Evolutionary conservation across 2,329 filamentous ascomycete species (phyloP), one percentile per base, ranked within the genome.

Genomic region (Microcyclospora tardicrescens): DNA sequence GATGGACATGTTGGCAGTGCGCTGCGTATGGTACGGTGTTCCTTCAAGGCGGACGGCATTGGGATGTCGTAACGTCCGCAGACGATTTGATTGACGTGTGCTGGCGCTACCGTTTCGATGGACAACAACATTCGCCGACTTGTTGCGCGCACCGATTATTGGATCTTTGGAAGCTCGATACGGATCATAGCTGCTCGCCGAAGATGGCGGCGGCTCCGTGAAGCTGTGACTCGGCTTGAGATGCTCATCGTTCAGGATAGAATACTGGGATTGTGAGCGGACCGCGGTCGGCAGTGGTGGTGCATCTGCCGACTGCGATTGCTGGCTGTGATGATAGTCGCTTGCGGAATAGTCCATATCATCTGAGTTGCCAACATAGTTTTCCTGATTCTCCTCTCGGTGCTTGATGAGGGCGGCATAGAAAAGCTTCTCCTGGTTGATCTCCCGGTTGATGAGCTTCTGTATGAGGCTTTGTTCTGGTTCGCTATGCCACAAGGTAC

Each of bases 391-490:
- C 45, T 84, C 78, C 46, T 93, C 79, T 33, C 84, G 75, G 58
- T 94, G 93, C 58, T 80, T 81, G 47, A 81, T 64, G 6, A 98
- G 71, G 14, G 93, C 73, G 61, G 78, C 81, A 60, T 96, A 98
- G 60, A 96, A 95, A 48, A 89, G 72, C 55, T 94, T 93, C 56
- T 95, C 86, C 39, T 94, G 84, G 47, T 93, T 96, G 4, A 58
- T 62, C 50, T 69, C 64, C 33, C 60, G 52, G 48, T 59, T 65
- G 38, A 66, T 48, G n/a, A 96, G 68, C 52, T 77, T 80, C 39
- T 75, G 66, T 16, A 81, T 70, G 15, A 96, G 63, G 13, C 79
- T 72, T 19, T 81, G 73, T 48, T 89, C 81, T 28, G 75, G 75
- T 47, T 84, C 81, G 50, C 79, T 82, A 63, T 96, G 87, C 87